phyloP scores from a whole-genome alignment of 2,329 filamentous ascomycete genomes.

The Exophiala sp. region DNA sequence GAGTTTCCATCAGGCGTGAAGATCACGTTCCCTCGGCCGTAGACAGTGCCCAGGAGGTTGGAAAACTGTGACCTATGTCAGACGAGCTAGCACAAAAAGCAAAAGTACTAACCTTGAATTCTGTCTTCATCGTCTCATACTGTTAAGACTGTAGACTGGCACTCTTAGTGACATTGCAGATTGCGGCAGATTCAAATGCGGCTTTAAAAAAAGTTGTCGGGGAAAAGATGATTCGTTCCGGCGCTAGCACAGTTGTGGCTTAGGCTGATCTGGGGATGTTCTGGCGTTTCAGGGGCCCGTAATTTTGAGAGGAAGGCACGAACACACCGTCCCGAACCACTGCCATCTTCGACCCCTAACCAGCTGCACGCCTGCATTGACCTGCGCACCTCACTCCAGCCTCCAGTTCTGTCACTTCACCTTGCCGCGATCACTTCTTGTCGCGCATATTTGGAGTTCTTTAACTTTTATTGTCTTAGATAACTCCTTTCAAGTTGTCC shows the following conservation, averaged over 20 bases:
- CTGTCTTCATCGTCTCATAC: constrained; percentile 76
- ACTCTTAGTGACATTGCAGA: neutral
- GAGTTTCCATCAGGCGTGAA: constrained; percentile 95
- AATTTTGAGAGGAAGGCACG: constrained; percentile 12
- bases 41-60: constrained; percentile 95
- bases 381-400: neutral
- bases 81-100: too few species aligned
- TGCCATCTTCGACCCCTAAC: constrained; percentile 8
- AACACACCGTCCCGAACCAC: neutral
- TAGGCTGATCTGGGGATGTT: constrained; percentile 33
- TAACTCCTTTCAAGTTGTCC: constrained; percentile 5
- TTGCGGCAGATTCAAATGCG: neutral
- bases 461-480: constrained; percentile 12
- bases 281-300: constrained; percentile 34
- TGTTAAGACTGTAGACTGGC: constrained; percentile 1
- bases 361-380: constrained; percentile 5
- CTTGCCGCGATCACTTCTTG: constrained; percentile 13
- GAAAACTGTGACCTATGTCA: constrained; percentile 64
- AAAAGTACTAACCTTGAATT: constrained; percentile 99
- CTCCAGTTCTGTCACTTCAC: neutral
- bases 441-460: constrained; percentile 11
- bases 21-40: constrained; percentile 93
- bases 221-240: constrained; percentile 19
- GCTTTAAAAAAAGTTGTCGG: constrained; percentile 24
- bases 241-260: constrained; percentile 28